Percentiles rank a stretch among this genome's conserved stretches.
phyloP scores from a whole-genome alignment of 352 stramenopile species.

The Pythium aristosporum region DNA sequence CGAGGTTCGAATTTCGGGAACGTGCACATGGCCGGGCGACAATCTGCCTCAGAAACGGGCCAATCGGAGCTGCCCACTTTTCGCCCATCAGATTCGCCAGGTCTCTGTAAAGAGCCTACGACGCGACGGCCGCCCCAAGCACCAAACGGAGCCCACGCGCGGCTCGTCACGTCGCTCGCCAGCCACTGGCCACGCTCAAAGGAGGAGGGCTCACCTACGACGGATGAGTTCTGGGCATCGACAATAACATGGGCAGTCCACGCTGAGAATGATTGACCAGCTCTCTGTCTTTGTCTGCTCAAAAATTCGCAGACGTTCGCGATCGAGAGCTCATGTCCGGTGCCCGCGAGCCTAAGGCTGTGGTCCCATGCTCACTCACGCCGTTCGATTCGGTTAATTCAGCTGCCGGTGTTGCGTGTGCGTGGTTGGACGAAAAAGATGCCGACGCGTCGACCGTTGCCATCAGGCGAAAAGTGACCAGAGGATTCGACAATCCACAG shows the following conservation, averaged over 20 bases:
- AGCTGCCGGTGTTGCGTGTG: neutral
- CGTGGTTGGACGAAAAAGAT: conserved; percentile 21
- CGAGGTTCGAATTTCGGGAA: conserved; percentile 21
- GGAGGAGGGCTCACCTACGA: neutral
- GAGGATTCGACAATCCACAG: neutral
- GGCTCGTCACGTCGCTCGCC: conserved; percentile 5
- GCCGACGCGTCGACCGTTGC: conserved; percentile 5
- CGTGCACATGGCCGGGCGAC: conserved; percentile 25
- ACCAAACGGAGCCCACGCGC: conserved; percentile 13
- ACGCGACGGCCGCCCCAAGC: conserved; percentile 9
- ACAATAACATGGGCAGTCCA: neutral
- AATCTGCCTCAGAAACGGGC: conserved; percentile 22
- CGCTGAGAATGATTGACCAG: no score
- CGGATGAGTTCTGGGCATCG: neutral
- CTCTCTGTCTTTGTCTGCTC: no score
- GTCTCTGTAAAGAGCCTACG: neutral
- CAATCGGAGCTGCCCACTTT: conserved; percentile 9
- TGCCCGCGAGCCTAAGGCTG: neutral
- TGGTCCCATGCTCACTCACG: neutral
- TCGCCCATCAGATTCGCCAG: conserved; percentile 10
- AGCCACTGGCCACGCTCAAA: conserved; percentile 1
- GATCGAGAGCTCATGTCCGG: neutral
- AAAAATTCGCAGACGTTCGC: no score
- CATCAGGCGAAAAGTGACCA: conserved; percentile 25
- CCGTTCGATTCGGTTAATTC: no score